These are phyloP conservation scores for Phialocephala sp. DNA, from an alignment of 2,329 filamentous ascomycete genomes.

Conservation along the genomic window DNA sequence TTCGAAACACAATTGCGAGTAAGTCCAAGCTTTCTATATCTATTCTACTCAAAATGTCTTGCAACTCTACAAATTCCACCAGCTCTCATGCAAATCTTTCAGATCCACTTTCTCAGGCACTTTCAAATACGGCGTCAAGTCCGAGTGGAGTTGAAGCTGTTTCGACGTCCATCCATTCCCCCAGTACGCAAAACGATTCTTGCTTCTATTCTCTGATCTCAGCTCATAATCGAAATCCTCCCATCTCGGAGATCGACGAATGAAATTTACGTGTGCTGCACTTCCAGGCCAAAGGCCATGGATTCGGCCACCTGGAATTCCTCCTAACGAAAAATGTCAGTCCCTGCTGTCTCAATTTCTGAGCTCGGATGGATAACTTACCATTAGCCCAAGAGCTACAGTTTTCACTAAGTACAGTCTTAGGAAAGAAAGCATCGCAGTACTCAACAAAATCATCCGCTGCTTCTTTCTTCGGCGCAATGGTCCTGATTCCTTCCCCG, in stretches of 20 bases:
- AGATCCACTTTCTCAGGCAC: constrained; percentile 60
- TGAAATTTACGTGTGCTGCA: constrained; percentile 64
- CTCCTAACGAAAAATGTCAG: constrained; percentile 35
- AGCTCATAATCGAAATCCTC: constrained; percentile 65
- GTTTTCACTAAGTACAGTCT: constrained; percentile 62
- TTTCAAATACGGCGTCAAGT: constrained; percentile 68
- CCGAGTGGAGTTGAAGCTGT: constrained; percentile 58
- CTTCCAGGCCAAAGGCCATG: constrained; percentile 75
- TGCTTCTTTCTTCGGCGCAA: constrained; percentile 61
- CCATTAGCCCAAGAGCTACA: constrained; percentile 79
- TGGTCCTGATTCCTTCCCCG: constrained; percentile 68
- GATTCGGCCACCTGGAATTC: constrained; percentile 64
- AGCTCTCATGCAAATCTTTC: constrained; percentile 68
- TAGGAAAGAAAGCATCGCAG: constrained; percentile 59
- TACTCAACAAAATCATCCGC: constrained; percentile 69
- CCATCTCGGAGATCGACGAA: constrained; percentile 61
- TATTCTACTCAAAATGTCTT: background rate
- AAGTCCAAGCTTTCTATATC: background rate
- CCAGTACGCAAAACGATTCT: constrained; percentile 60
- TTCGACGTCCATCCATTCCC: constrained; percentile 70
- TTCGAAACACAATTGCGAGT: no score
- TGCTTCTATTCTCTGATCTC: constrained; percentile 48
- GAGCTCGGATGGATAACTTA: background rate
- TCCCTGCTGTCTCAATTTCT: background rate
- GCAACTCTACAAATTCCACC: constrained; percentile 50